Evolutionary conservation across 257 asterid species (phyloP).

Genomic region (Solanum paucissectum): DNA sequence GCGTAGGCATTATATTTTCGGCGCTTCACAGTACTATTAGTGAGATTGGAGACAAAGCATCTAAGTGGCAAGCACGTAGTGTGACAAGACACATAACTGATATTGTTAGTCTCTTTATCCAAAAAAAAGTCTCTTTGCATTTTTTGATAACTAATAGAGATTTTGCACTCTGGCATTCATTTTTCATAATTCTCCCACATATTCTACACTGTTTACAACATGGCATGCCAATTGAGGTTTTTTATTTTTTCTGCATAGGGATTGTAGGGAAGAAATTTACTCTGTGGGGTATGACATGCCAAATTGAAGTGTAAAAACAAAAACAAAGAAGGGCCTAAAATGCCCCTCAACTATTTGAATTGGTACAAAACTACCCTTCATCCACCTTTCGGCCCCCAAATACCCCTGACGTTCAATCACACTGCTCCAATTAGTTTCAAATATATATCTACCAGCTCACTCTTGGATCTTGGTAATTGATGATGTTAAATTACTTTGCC

Average conservation of each 20-base stretch:
- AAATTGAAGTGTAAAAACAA: background rate
- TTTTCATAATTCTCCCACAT: background rate
- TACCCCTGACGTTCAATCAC: background rate
- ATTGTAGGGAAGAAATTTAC: background rate
- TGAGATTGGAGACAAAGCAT: constrained; percentile 55
- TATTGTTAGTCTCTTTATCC: constrained; percentile 44
- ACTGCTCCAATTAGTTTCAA: background rate
- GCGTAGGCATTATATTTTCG: constrained; percentile 61
- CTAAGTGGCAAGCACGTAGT: constrained; percentile 39
- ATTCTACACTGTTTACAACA: background rate
- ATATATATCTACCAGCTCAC: background rate
- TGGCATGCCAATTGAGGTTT: background rate
- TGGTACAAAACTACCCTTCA: background rate
- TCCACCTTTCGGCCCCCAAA: background rate
- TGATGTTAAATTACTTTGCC: background rate
- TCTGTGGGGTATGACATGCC: background rate
- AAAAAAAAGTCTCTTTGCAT: constrained; percentile 5
- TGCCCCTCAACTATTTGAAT: background rate
- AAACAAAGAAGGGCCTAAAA: background rate
- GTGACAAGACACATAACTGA: constrained; percentile 48
- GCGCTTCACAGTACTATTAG: constrained; percentile 49
- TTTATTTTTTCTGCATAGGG: background rate
- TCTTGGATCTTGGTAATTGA: background rate
- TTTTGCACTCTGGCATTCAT: background rate
- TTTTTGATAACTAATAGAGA: background rate